A percentile compares a stretch with the other conserved stretches of the same genome.
phyloP scores from a whole-genome alignment of 257 asterid genomes.

The Solanum tarapatanum region DNA sequence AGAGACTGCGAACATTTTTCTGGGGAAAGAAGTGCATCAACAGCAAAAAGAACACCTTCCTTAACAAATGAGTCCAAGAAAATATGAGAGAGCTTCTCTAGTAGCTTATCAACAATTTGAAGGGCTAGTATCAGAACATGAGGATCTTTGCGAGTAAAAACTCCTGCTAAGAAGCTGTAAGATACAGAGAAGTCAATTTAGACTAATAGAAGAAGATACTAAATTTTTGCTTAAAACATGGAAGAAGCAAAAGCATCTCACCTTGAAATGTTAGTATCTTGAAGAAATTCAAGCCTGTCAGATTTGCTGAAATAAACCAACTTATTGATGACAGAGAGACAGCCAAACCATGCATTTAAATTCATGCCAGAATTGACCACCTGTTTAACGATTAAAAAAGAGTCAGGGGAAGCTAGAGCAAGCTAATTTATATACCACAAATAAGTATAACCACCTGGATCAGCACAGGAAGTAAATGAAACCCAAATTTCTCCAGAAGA shows the following conservation, averaged over 20 bases:
- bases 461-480: slow-evolving; percentile 74
- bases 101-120: slow-evolving; percentile 59
- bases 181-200: neutral
- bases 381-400: slow-evolving; percentile 30
- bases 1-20: slow-evolving; percentile 34
- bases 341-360: slow-evolving; percentile 61
- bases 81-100: slow-evolving; percentile 61
- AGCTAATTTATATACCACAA: slow-evolving; percentile 1
- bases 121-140: slow-evolving; percentile 67
- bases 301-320: slow-evolving; percentile 66
- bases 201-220: slow-evolving; percentile 4
- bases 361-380: slow-evolving; percentile 85
- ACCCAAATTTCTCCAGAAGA: slow-evolving; percentile 62
- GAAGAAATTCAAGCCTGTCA: slow-evolving; percentile 54
- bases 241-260: slow-evolving; percentile 9
- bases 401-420: neutral
- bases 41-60: slow-evolving; percentile 81
- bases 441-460: slow-evolving; percentile 47
- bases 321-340: slow-evolving; percentile 78
- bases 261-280: slow-evolving; percentile 68
- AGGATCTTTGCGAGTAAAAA: slow-evolving; percentile 71
- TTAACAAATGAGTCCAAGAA: slow-evolving; percentile 65
- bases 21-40: slow-evolving; percentile 50
- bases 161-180: slow-evolving; percentile 91
- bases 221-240: neutral